These are phyloP conservation scores for Penicillium sp. DNA, from an alignment of 2,329 filamentous ascomycete genomes.

Conservation along the genomic window DNA sequence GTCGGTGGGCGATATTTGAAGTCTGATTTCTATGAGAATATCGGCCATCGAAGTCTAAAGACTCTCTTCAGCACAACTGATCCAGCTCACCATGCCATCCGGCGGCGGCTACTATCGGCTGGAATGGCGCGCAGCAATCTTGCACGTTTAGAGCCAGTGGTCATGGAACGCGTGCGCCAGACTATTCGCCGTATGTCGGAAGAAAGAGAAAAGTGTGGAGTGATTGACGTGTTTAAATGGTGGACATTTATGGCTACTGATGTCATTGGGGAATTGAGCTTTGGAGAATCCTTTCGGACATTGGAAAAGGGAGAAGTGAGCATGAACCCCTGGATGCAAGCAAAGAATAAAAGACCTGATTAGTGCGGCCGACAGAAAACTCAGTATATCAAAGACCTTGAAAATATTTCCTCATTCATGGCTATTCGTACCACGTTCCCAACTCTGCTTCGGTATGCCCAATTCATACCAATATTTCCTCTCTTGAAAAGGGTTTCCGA, in stretches of 20 bases:
- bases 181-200: conserved; percentile 43
- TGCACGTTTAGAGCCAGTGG: conserved; percentile 34
- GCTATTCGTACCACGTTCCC: conserved; percentile 21
- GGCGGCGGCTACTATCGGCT: conserved; percentile 41
- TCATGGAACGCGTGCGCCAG: conserved; percentile 37
- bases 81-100: conserved; percentile 35
- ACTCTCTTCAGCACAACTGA: conserved; percentile 43
- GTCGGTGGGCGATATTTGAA: conserved; percentile 31
- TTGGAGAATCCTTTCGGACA: conserved; percentile 54
- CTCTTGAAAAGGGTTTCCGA: conserved; percentile 19
- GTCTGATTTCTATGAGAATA: conserved; percentile 26
- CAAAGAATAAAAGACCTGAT: neutral
- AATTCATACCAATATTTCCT: conserved; percentile 21
- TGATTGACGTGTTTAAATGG: conserved; percentile 51
- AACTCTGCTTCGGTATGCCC: conserved; percentile 17
- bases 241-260: conserved; percentile 54
- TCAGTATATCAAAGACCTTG: conserved; percentile 39
- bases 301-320: conserved; percentile 49
- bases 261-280: conserved; percentile 51
- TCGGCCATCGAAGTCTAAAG: conserved; percentile 18
- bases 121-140: conserved; percentile 22
- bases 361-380: conserved; percentile 29
- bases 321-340: neutral
- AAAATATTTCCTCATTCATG: conserved; percentile 4
- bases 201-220: conserved; percentile 39